phyloP scores from a whole-genome alignment of 345 rosid species.

The Gynandropsis gynandra region DNA sequence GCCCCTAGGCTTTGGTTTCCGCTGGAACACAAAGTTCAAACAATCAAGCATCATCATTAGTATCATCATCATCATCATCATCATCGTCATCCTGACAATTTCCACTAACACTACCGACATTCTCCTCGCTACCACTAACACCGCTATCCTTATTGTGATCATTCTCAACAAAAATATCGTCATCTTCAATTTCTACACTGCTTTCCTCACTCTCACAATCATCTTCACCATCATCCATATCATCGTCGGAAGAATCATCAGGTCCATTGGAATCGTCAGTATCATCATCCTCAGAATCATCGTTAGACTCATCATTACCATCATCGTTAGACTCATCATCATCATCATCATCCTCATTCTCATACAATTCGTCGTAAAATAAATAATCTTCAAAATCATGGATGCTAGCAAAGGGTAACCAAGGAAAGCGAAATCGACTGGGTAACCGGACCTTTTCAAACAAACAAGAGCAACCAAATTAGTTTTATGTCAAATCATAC shows the following conservation, averaged over 20 bases:
- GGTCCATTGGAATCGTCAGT: neutral
- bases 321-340: constrained; percentile 11
- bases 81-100: constrained; percentile 18
- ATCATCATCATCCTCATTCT: neutral
- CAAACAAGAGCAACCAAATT: too few relatives aligned
- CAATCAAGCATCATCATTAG: constrained; percentile 30
- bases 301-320: constrained; percentile 10
- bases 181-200: constrained; percentile 12
- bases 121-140: constrained; percentile 13
- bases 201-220: constrained; percentile 17
- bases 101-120: constrained; percentile 12
- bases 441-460: too few relatives aligned
- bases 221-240: constrained; percentile 20
- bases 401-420: too few relatives aligned
- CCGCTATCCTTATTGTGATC: constrained; percentile 10
- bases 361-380: neutral
- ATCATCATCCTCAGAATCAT: constrained; percentile 19
- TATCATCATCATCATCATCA: constrained; percentile 4
- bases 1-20: constrained; percentile 44
- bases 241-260: constrained; percentile 12
- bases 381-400: too few relatives aligned
- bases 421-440: too few relatives aligned
- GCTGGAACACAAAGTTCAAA: constrained; percentile 54
- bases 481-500: too few relatives aligned
- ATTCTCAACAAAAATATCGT: constrained; percentile 6